Percentiles rank a stretch among this genome's conserved stretches.
Conservation (phyloP, 805 yeast species). For the Yueomyces sinensis region DNA sequence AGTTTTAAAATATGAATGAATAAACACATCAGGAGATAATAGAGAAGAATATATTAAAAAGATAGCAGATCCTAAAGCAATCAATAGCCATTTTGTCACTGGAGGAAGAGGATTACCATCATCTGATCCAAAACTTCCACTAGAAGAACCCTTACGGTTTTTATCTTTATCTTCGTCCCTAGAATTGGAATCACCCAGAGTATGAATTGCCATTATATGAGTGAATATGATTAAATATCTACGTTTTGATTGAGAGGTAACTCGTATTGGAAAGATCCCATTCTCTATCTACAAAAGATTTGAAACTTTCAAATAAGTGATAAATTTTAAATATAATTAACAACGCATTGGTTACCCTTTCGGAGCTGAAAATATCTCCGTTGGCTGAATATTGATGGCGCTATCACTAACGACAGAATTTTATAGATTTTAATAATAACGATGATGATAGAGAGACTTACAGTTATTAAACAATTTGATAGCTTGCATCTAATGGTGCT, state of each 20-base stretch:
- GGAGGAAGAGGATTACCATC: not conserved
- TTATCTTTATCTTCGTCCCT: not conserved
- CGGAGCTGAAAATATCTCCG: too few species aligned
- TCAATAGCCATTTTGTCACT: not conserved
- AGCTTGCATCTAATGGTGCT: too few species aligned
- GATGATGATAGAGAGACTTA: too few species aligned
- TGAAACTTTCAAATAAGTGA: too few species aligned
- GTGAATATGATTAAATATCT: not conserved
- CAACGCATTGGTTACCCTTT: too few species aligned
- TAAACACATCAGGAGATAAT: not conserved
- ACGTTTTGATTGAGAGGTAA: not conserved
- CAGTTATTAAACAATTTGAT: too few species aligned
- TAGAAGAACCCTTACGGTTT: not conserved
- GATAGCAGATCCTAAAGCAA: not conserved
- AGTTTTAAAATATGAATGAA: not conserved
- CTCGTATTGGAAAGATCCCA: not conserved
- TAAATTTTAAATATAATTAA: too few species aligned
- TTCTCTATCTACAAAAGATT: too few species aligned
- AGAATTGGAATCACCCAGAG: constrained; percentile 5
- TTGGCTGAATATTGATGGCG: too few species aligned
- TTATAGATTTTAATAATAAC: too few species aligned
- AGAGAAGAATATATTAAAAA: not conserved
- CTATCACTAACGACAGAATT: too few species aligned
- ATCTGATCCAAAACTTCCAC: constrained; percentile 1
- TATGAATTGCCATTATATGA: constrained; percentile 12